Evolutionary conservation across 345 rosid genomes (phyloP), one percentile per base, ranked within the genome.

Genomic region (Linum lewisii): DNA sequence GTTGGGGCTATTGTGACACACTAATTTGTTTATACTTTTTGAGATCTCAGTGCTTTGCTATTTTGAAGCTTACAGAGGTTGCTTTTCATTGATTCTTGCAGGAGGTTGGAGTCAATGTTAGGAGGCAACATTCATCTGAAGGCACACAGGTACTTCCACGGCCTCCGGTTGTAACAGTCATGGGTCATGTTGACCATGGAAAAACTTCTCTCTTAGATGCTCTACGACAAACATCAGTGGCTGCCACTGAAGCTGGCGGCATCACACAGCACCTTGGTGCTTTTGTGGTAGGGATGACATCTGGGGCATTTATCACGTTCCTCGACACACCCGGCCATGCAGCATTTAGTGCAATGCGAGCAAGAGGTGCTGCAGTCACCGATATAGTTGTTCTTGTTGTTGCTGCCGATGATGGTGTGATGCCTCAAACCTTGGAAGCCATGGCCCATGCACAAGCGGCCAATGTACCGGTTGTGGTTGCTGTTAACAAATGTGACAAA

Each of bases 171-270:
- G 85, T 89, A 57, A 89, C 96, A 0, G 95, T 90, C 64, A 87
- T 89, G 97, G 97, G 97, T 23, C 99, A 93, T 67, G 97, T 93
- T 66, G 97, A 89, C 75, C 99, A 93, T 63, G 97, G 96, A 11
- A 93, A 90, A 79, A 93, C 99, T 58, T 89, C 95, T 54, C 83
- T 89, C 71, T 69, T 93, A 37, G 97, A 93, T 75, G 88, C 99
- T 37, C 59, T 89, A 34, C 84, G 96, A 59, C 81, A 84, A 75
- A 87, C 97, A 36, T 84, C 96, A 14, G 88, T 90, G 37, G 96
- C 95, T 18, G 92, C 86, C 25, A 76, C 70, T 72, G 96, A 93
- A 87, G 97, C 99, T 21, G 96, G 97, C 25, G 99, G 97, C 72
- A 93, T 93, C 81, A 93, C 99, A 62, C 99, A 93, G 64, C 95